These are phyloP conservation scores for Brasilioporus rufonigricans DNA, from an alignment of 768 basidiomycete genomes.

Conservation along the genomic window DNA sequence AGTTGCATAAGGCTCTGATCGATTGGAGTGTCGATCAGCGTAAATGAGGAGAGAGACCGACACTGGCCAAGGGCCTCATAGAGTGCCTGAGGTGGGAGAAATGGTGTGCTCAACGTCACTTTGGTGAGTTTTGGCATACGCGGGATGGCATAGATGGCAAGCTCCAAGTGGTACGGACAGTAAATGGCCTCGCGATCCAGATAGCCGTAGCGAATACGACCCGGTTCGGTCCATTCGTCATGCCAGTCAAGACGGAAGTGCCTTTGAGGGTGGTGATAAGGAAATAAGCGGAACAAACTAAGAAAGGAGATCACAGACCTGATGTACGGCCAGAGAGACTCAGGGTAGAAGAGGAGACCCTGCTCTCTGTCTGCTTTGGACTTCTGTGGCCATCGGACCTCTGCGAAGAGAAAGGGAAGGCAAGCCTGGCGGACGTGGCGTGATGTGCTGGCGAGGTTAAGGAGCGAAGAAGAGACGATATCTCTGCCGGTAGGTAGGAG, in stretches of 20 bases:
- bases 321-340: slow-evolving; percentile 29
- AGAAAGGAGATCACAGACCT: slow-evolving; percentile 16
- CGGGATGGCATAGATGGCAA: slow-evolving; percentile 23
- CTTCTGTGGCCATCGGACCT: slow-evolving; percentile 34
- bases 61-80: slow-evolving; percentile 30
- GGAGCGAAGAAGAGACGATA: slow-evolving; percentile 12
- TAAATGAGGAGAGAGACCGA: slow-evolving; percentile 25
- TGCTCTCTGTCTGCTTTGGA: slow-evolving; percentile 23
- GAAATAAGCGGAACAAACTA: neutral
- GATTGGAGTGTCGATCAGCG: slow-evolving; percentile 34
- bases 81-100: slow-evolving; percentile 31
- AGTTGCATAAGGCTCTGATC: slow-evolving; percentile 35
- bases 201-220: slow-evolving; percentile 32
- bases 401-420: slow-evolving; percentile 32
- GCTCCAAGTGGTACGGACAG: slow-evolving; percentile 27
- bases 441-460: slow-evolving; percentile 24
- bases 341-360: slow-evolving; percentile 31
- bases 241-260: slow-evolving; percentile 35
- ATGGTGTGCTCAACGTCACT: slow-evolving; percentile 31
- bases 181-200: slow-evolving; percentile 34
- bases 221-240: slow-evolving; percentile 37
- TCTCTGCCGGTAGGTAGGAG: slow-evolving; percentile 10
- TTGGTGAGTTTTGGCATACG: slow-evolving; percentile 31
- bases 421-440: slow-evolving; percentile 29
- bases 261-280: slow-evolving; percentile 12